phyloP scores from a whole-genome alignment of 768 basidiomycete genomes.

The Dentipellis sp. region DNA sequence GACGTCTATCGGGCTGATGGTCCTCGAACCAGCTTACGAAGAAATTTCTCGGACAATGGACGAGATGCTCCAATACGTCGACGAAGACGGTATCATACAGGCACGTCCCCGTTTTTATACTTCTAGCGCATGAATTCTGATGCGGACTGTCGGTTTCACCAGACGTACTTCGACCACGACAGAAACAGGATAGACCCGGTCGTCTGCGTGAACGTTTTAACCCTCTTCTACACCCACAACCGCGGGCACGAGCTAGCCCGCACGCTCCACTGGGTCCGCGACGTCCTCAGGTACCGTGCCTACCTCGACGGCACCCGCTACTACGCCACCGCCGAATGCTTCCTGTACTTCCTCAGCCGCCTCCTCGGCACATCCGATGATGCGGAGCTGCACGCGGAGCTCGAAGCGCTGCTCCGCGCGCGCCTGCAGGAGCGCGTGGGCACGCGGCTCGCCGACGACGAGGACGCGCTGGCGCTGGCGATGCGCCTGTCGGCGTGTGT shows the following conservation, averaged over 20 bases:
- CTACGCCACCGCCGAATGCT: slow-evolving; percentile 42
- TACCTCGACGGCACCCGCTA: slow-evolving; percentile 48
- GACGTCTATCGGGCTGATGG: slow-evolving; percentile 42
- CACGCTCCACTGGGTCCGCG: slow-evolving; percentile 40
- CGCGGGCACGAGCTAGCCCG: slow-evolving; percentile 34
- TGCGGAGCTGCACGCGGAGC: slow-evolving; percentile 24
- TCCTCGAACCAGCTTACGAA: slow-evolving; percentile 24
- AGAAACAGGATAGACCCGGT: slow-evolving; percentile 45
- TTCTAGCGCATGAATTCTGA: background rate
- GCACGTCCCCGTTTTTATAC: slow-evolving; percentile 5
- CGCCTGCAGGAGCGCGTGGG: slow-evolving; percentile 43
- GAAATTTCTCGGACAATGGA: slow-evolving; percentile 38
- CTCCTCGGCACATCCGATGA: slow-evolving; percentile 29
- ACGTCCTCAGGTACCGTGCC: slow-evolving; percentile 41
- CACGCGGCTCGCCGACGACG: slow-evolving; percentile 28
- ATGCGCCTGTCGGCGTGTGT: slow-evolving; percentile 45
- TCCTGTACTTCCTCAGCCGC: slow-evolving; percentile 42
- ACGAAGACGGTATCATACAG: slow-evolving; percentile 38
- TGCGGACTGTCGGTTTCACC: slow-evolving; percentile 1
- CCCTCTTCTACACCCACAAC: slow-evolving; percentile 41
- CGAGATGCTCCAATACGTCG: slow-evolving; percentile 44
- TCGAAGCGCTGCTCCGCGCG: slow-evolving; percentile 33
- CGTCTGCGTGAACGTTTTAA: slow-evolving; percentile 41
- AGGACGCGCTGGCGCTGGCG: slow-evolving; percentile 44
- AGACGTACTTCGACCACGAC: slow-evolving; percentile 46